Base-by-base conservation (phyloP, 108 stramenopile species). In the Heterococcus sp. region DNA sequence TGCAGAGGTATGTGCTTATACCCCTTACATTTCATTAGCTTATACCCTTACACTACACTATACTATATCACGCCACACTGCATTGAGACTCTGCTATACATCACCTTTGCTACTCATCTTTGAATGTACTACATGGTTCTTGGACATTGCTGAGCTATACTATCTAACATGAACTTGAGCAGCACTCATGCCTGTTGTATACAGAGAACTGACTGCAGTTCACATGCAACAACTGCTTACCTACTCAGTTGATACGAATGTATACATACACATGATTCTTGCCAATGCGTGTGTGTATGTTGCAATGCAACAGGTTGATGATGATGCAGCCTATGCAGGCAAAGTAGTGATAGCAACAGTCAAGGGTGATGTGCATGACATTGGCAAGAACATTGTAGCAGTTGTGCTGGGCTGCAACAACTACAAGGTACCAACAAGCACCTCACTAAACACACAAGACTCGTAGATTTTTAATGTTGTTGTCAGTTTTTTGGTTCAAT, bases 341-440 rank as follows among this genome's bases (percentile, higher is more conserved):
- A 94, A 93, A 84, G 93, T 98, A 36, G 89, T 99, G 4, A 96
- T 99, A 89, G 98, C 98, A 26, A 99, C 98, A 32, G 98, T 99
- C 21, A 98, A 98, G 85, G 98, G 98, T 37, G 98, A 99, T 85
- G 98, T 99, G 32, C 98, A 99, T 86, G 98, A 99, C 76, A 99
- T 99, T 72, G 98, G 98, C 70, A 99, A 99, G 88, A 99, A 99
- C 87, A 99, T 99, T 86, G 97, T 98, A 39, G 92, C 95, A 65
- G 97, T 99, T 38, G 97, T 99, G 32, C 91, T 99, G 32, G 97
- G 97, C 21, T 99, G 98, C 93, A 99, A 99, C 89, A 97, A 97
- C 84, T 98, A 90, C 92, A 97, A 97, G 87, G 83, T 68, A 39
- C 32, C 29, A 30, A 27, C 8, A 28, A 74, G 73, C 2, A 32